phyloP scores from a whole-genome alignment of 345 rosid species.

The Schrenkiella parvula region DNA sequence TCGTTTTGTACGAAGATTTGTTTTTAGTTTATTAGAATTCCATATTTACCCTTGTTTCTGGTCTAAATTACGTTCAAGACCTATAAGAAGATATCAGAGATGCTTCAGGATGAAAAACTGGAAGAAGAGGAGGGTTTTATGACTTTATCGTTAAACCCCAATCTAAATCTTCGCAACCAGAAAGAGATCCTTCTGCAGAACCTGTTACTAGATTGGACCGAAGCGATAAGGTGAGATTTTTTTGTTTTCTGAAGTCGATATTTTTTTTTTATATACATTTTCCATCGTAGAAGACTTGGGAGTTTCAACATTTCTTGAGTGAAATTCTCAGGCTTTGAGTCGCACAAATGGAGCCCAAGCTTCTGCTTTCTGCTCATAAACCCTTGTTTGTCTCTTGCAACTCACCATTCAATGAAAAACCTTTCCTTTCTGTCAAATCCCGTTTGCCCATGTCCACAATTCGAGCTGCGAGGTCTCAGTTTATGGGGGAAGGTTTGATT shows the following conservation, averaged over 20 bases:
- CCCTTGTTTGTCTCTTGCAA: constrained; percentile 54
- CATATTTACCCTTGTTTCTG: constrained; percentile 10
- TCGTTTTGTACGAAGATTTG: neutral
- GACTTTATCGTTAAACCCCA: constrained; percentile 27
- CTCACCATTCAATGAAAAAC: constrained; percentile 40
- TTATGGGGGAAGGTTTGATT: constrained; percentile 49
- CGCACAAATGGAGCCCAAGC: constrained; percentile 49
- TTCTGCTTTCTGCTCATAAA: constrained; percentile 37
- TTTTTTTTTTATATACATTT: neutral
- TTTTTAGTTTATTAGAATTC: neutral
- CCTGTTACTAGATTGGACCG: neutral
- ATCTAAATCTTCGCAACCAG: constrained; percentile 6
- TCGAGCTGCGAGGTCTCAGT: constrained; percentile 43
- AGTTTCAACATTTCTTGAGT: constrained; percentile 4
- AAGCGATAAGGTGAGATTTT: constrained; percentile 25
- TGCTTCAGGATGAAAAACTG: neutral
- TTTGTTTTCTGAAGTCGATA: neutral
- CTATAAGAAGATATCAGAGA: constrained; percentile 4
- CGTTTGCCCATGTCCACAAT: constrained; percentile 31
- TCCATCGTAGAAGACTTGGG: neutral
- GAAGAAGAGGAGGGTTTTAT: constrained; percentile 23
- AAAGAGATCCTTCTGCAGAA: neutral
- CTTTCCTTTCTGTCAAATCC: constrained; percentile 38
- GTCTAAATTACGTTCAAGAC: constrained; percentile 9
- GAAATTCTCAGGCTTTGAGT: constrained; percentile 21